Percentiles rank a stretch among this genome's conserved stretches.
phyloP scores from a whole-genome alignment of 371 early-diverging fungal genomes.

The Mucor velutinosus region DNA sequence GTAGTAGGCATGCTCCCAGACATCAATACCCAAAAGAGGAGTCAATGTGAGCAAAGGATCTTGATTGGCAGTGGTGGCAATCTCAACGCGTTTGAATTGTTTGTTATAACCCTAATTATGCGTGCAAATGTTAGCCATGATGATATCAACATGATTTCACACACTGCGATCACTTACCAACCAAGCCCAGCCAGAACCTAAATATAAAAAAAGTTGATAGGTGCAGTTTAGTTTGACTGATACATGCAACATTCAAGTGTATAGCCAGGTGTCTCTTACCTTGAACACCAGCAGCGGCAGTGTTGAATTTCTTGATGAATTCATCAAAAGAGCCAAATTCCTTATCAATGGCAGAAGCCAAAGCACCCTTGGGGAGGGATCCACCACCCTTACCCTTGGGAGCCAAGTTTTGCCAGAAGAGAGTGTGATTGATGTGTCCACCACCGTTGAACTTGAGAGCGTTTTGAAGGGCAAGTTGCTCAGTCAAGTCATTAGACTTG shows the following conservation, averaged over 20 bases:
- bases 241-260: neutral
- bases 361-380: conserved; percentile 24
- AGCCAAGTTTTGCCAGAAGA: conserved; percentile 96
- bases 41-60: conserved; percentile 80
- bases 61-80: conserved; percentile 94
- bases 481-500: conserved; percentile 69
- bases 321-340: conserved; percentile 90
- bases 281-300: conserved; percentile 86
- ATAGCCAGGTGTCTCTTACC: conserved; percentile 30
- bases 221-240: neutral
- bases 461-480: conserved; percentile 77
- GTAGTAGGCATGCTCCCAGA: conserved; percentile 99
- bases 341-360: conserved; percentile 60
- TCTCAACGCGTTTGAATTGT: conserved; percentile 75
- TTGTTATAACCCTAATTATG: conserved; percentile 76
- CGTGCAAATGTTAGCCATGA: neutral
- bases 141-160: neutral
- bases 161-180: conserved; percentile 56
- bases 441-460: conserved; percentile 95
- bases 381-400: conserved; percentile 59
- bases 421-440: conserved; percentile 97
- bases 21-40: conserved; percentile 95
- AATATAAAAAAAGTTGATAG: neutral
- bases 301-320: conserved; percentile 81
- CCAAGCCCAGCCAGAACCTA: conserved; percentile 98